These are phyloP conservation scores for Lentinula raphanica DNA, from an alignment of 768 basidiomycete genomes.

Conservation along the genomic window DNA sequence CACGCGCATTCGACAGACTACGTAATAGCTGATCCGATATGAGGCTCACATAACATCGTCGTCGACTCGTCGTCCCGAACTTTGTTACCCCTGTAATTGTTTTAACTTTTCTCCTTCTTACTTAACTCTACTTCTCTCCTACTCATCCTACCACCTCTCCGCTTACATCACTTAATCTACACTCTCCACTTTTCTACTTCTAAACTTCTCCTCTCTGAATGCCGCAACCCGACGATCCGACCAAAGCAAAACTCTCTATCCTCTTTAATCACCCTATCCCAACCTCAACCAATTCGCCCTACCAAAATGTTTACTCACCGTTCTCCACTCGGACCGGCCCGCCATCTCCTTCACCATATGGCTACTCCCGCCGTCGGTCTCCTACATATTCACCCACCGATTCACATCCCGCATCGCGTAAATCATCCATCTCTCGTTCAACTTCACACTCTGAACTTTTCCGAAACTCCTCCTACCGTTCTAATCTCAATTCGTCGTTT, in stretches of 20 bases:
- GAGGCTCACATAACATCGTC: too few relatives aligned
- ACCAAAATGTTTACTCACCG: slow-evolving; percentile 5
- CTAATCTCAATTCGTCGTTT: background rate
- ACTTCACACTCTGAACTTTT: background rate
- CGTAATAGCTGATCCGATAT: too few relatives aligned
- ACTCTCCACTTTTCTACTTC: background rate
- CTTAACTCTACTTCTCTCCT: background rate
- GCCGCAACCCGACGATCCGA: background rate
- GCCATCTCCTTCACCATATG: slow-evolving; percentile 1
- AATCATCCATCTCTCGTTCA: background rate
- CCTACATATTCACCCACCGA: background rate
- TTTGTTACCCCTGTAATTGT: background rate
- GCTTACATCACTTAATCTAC: too few relatives aligned
- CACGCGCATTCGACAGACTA: too few relatives aligned
- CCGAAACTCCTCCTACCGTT: background rate
- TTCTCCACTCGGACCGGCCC: background rate
- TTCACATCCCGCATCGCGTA: background rate
- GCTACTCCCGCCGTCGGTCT: background rate
- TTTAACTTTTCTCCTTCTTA: background rate
- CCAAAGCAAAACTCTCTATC: background rate
- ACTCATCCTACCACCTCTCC: background rate
- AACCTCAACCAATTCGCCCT: background rate
- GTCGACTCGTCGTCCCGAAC: too few relatives aligned
- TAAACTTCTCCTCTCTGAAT: background rate
- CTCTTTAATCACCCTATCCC: background rate